These are phyloP conservation scores for Coix lacrymajobi DNA, from an alignment of 176 grass and related monocot species.

Conservation along the genomic window DNA sequence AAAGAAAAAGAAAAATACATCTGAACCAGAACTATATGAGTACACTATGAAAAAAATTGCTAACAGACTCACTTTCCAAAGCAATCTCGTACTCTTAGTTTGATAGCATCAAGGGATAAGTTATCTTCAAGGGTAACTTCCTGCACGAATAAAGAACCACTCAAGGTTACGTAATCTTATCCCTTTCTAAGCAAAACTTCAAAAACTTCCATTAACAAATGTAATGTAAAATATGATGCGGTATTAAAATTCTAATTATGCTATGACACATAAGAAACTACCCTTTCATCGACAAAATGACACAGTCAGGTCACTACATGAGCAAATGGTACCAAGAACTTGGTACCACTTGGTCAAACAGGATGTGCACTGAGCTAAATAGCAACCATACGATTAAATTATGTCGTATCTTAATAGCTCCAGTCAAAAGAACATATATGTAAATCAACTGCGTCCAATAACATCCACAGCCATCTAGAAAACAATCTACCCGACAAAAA, in stretches of 20 bases:
- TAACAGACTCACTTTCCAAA: constrained; percentile 74
- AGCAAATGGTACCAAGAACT: neutral
- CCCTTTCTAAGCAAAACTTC: neutral
- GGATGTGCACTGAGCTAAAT: neutral
- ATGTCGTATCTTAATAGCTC: neutral
- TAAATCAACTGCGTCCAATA: neutral
- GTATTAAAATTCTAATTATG: neutral
- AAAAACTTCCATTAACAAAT: neutral
- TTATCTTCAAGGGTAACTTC: constrained; percentile 32
- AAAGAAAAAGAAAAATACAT: neutral
- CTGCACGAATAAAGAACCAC: constrained; percentile 38
- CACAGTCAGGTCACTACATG: neutral
- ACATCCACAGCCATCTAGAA: neutral
- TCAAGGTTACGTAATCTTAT: neutral
- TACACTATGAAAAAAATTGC: neutral
- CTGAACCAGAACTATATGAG: neutral
- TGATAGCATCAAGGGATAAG: constrained; percentile 38
- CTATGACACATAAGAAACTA: neutral
- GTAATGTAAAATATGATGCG: neutral
- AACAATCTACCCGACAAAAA: neutral
- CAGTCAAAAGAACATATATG: neutral
- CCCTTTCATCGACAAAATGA: neutral
- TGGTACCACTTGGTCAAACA: neutral
- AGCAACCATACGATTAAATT: neutral
- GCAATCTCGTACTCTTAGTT: constrained; percentile 36